These are phyloP conservation scores for Rhizodiscina lignyota DNA, from an alignment of 495 filamentous ascomycete genomes.

Conservation along the genomic window DNA sequence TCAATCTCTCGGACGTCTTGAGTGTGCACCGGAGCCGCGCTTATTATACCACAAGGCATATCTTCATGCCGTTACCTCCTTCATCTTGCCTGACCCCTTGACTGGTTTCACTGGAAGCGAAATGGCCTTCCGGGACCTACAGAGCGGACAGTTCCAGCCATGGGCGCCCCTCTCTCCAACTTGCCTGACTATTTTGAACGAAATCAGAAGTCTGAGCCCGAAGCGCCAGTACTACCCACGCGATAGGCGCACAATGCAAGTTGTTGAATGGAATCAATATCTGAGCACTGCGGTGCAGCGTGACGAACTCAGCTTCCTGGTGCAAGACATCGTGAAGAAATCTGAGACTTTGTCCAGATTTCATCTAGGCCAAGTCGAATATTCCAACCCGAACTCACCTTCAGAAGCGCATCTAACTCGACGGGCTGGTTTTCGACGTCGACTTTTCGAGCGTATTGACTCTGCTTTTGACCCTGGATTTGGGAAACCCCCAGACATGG, in stretches of 20 bases:
- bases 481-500: no score
- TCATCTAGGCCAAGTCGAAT: no score
- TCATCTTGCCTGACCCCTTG: constrained; percentile 15
- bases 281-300: constrained; percentile 36
- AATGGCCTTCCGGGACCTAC: constrained; percentile 14
- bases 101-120: constrained; percentile 17
- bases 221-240: constrained; percentile 15
- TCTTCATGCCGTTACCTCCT: constrained; percentile 17
- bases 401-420: no score
- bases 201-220: constrained; percentile 11
- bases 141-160: constrained; percentile 9
- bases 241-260: constrained; percentile 12
- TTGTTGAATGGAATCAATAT: constrained; percentile 11
- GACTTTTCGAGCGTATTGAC: no score
- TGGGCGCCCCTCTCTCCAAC: constrained; percentile 8
- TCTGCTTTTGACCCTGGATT: no score
- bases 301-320: no score
- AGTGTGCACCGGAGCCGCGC: constrained; percentile 15
- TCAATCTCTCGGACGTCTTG: constrained; percentile 13
- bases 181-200: neutral
- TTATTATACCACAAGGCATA: constrained; percentile 16
- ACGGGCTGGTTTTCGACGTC: no score
- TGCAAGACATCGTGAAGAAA: no score
- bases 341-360: no score
- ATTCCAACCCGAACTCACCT: no score